Conservation (phyloP, 2,329 filamentous ascomycete genomes). For the Mariannaea sp. region DNA sequence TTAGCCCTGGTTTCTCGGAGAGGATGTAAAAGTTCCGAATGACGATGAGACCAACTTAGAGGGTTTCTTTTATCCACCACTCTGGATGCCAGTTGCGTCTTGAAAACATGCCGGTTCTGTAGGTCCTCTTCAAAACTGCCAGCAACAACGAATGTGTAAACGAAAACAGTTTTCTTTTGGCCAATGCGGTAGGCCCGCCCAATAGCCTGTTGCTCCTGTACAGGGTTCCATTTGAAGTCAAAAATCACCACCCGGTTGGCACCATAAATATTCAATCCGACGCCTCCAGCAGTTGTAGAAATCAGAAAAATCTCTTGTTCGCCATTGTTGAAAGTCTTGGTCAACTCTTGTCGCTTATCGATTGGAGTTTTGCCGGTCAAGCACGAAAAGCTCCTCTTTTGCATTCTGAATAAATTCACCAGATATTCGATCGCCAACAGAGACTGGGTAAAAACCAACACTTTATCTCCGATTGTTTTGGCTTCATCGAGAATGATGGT, state of each 20-base stretch:
- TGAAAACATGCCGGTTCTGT: conserved; percentile 78
- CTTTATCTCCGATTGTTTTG: conserved; percentile 67
- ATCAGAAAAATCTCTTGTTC: conserved; percentile 71
- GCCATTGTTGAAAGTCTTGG: conserved; percentile 71
- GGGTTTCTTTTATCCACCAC: conserved; percentile 86
- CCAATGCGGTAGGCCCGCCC: conserved; percentile 86
- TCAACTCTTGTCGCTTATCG: conserved; percentile 61
- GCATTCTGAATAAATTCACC: conserved; percentile 56
- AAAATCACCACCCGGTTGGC: conserved; percentile 88
- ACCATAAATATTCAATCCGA: conserved; percentile 81
- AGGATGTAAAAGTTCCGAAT: conserved; percentile 61
- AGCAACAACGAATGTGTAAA: conserved; percentile 79
- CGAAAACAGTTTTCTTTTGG: conserved; percentile 78
- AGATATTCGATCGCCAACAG: conserved; percentile 73
- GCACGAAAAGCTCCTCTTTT: conserved; percentile 56
- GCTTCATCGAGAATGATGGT: conserved; percentile 71
- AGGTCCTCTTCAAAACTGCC: conserved; percentile 80
- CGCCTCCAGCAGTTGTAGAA: conserved; percentile 79
- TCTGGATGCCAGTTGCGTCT: conserved; percentile 76
- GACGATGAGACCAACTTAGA: conserved; percentile 65
- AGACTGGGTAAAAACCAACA: conserved; percentile 80
- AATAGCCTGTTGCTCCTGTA: conserved; percentile 83
- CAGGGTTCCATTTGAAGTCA: conserved; percentile 81
- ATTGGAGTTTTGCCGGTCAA: conserved; percentile 71
- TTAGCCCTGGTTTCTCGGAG: conserved; percentile 58